A percentile compares a stretch with the other conserved stretches of the same genome.
phyloP scores from a whole-genome alignment of 208 protist species.

The Leishmania major region DNA sequence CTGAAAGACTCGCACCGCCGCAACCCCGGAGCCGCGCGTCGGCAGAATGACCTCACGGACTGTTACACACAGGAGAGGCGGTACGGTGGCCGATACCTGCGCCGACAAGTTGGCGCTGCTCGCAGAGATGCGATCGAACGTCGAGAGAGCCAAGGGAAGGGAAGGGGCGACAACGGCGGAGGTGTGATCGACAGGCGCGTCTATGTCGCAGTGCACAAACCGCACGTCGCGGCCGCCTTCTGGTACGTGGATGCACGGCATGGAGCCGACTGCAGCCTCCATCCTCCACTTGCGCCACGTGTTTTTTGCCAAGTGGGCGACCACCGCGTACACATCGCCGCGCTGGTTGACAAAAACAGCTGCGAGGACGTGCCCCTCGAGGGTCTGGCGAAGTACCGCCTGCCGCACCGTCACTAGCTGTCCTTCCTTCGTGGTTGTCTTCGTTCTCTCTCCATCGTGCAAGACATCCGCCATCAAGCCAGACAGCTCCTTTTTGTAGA shows the following conservation, averaged over 20 bases:
- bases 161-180: conserved; percentile 38
- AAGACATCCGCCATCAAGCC: conserved; percentile 10
- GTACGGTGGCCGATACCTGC: background rate
- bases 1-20: conserved; percentile 31
- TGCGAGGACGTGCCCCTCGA: conserved; percentile 38
- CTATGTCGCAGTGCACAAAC: conserved; percentile 43
- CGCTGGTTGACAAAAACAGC: conserved; percentile 23
- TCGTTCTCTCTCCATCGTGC: background rate
- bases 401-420: conserved; percentile 33
- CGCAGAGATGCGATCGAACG: conserved; percentile 48
- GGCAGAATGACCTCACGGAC: conserved; percentile 44
- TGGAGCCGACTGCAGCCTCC: conserved; percentile 11
- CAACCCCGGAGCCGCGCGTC: conserved; percentile 2
- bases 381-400: conserved; percentile 38
- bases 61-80: conserved; percentile 28
- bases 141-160: conserved; percentile 49
- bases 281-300: conserved; percentile 51
- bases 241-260: conserved; percentile 38
- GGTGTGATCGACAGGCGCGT: conserved; percentile 27
- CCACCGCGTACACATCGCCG: conserved; percentile 37
- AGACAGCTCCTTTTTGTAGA: conserved; percentile 9
- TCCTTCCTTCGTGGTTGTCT: background rate
- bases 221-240: conserved; percentile 34
- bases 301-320: conserved; percentile 31
- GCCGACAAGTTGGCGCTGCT: conserved; percentile 4